Evolutionary conservation across 352 stramenopile genomes (phyloP).

Genomic region (Pythium aquatile): DNA sequence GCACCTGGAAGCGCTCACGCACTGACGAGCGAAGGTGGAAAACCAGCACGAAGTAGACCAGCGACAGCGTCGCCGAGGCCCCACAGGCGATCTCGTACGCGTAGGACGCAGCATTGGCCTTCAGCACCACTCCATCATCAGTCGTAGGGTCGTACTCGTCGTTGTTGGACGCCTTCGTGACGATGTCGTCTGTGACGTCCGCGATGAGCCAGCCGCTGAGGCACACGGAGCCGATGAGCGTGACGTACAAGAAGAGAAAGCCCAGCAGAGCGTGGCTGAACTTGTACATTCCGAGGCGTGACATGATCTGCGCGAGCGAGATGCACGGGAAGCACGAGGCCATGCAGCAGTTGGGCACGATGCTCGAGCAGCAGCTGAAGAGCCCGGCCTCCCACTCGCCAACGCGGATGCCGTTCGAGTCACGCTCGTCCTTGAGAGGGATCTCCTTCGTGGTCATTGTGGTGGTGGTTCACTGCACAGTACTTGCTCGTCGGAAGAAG

Average conservation of each 20-base stretch:
- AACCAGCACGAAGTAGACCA: slow-evolving; percentile 8
- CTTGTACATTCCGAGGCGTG: background rate
- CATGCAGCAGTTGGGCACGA: slow-evolving; percentile 41
- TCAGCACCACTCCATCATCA: background rate
- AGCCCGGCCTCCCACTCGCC: slow-evolving; percentile 29
- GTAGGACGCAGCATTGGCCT: background rate
- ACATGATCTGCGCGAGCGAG: slow-evolving; percentile 11
- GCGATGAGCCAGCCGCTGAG: background rate
- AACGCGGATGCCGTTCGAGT: slow-evolving; percentile 27
- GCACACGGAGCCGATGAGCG: background rate
- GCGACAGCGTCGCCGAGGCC: slow-evolving; percentile 2
- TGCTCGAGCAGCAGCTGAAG: slow-evolving; percentile 31
- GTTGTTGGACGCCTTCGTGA: background rate
- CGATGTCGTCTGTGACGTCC: background rate
- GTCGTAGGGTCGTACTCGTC: background rate
- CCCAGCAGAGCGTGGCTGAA: background rate
- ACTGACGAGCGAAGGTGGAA: slow-evolving; percentile 8
- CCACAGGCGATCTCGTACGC: background rate
- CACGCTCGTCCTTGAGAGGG: slow-evolving; percentile 13
- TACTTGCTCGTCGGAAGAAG: background rate
- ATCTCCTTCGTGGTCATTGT: background rate
- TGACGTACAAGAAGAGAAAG: background rate
- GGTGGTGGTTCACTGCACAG: background rate
- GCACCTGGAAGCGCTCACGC: slow-evolving; percentile 19
- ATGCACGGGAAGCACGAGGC: slow-evolving; percentile 30